These are phyloP conservation scores for Crithidia acanthocephali DNA, from an alignment of 208 protist genomes.

Conservation along the genomic window DNA sequence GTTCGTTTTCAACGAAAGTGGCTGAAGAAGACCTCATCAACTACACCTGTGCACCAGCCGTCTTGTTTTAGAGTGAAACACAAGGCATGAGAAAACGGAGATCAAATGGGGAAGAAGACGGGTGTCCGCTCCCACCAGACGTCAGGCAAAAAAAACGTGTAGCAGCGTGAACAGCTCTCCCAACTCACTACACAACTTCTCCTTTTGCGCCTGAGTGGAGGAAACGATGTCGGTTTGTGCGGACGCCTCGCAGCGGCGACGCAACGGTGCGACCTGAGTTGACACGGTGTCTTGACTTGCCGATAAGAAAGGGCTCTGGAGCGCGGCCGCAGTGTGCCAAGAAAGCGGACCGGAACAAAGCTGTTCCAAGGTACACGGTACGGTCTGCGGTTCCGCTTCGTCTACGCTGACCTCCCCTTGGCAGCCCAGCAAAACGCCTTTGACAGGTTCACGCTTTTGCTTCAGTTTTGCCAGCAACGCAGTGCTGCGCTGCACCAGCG, in stretches of 20 bases:
- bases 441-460: not conserved
- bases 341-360: not conserved
- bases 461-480: conserved; percentile 30
- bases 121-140: too few relatives aligned
- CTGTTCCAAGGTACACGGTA: conserved; percentile 16
- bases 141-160: conserved; percentile 72
- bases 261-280: not conserved
- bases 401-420: not conserved
- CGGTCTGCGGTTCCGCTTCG: conserved; percentile 15
- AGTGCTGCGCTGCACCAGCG: conserved; percentile 34
- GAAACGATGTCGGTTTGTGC: conserved; percentile 12
- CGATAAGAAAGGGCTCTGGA: not conserved
- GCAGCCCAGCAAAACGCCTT: not conserved
- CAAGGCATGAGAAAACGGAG: too few relatives aligned
- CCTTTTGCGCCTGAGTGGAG: conserved; percentile 20
- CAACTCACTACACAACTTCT: conserved; percentile 42
- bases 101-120: too few relatives aligned
- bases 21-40: too few relatives aligned
- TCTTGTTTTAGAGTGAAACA: too few relatives aligned
- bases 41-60: too few relatives aligned
- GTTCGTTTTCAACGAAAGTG: too few relatives aligned
- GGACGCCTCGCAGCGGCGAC: not conserved
- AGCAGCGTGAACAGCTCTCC: conserved; percentile 70
- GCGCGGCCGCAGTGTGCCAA: too few relatives aligned
- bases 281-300: not conserved